These are phyloP conservation scores for Ganoderma boninense DNA, from an alignment of 1,284 basidiomycete genomes.

Conservation along the genomic window DNA sequence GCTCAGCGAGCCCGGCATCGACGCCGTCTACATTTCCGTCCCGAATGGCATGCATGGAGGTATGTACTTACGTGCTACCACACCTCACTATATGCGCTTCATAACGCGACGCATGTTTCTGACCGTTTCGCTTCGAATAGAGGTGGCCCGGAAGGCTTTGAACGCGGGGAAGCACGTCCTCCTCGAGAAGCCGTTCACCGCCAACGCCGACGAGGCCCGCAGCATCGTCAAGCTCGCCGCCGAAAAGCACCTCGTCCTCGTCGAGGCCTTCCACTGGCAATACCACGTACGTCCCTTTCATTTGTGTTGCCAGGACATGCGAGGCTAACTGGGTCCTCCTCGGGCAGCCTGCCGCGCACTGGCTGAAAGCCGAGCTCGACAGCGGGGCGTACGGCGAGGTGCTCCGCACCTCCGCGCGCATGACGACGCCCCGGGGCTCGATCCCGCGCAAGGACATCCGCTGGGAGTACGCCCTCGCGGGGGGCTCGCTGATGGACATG, in stretches of 20 bases:
- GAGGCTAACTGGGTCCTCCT: slow-evolving; percentile 22
- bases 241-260: slow-evolving; percentile 45
- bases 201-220: slow-evolving; percentile 68
- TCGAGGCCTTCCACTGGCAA: slow-evolving; percentile 49
- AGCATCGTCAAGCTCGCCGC: slow-evolving; percentile 44
- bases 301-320: too few species aligned
- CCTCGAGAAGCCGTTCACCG: slow-evolving; percentile 72
- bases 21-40: slow-evolving; percentile 68
- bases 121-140: slow-evolving; percentile 42
- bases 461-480: slow-evolving; percentile 68
- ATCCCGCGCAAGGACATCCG: slow-evolving; percentile 61
- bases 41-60: slow-evolving; percentile 39
- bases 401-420: slow-evolving; percentile 28
- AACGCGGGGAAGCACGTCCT: slow-evolving; percentile 77
- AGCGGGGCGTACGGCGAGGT: slow-evolving; percentile 48
- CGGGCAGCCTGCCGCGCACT: slow-evolving; percentile 51
- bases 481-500: slow-evolving; percentile 75
- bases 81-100: slow-evolving; percentile 53
- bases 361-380: slow-evolving; percentile 46
- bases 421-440: slow-evolving; percentile 40
- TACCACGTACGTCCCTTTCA: slow-evolving; percentile 17
- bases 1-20: slow-evolving; percentile 67
- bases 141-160: slow-evolving; percentile 79
- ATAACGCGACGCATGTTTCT: slow-evolving; percentile 38
- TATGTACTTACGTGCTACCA: slow-evolving; percentile 41